These are phyloP conservation scores for Mediolabrus comicus DNA, from an alignment of 108 stramenopile species.

Conservation along the genomic window DNA sequence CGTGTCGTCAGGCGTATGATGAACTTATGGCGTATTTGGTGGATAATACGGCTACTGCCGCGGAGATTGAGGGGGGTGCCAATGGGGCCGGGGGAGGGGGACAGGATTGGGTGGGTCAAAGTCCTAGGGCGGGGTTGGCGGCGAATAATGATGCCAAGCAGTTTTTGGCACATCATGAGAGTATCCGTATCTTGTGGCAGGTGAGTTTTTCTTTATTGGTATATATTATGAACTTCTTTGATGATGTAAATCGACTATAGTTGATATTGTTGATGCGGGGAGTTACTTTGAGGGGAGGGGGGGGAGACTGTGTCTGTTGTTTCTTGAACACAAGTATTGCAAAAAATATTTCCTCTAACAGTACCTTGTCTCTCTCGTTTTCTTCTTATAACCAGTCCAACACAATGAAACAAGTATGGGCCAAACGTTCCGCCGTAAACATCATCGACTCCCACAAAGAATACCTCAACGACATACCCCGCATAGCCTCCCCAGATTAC, in stretches of 20 bases:
- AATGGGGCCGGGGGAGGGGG: conserved; percentile 26
- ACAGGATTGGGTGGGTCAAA: conserved; percentile 88
- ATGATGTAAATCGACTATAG: no score
- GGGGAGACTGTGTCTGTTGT: no score
- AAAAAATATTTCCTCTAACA: no score
- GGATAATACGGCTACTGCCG: conserved; percentile 61
- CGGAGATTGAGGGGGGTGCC: conserved; percentile 18
- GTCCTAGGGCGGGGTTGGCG: conserved; percentile 74
- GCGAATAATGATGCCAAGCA: conserved; percentile 85
- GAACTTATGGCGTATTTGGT: conserved; percentile 53
- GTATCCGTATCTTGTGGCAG: conserved; percentile 82
- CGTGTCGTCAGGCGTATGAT: conserved; percentile 69
- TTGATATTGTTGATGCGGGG: no score
- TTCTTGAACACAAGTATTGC: neutral
- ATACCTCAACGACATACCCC: conserved; percentile 76
- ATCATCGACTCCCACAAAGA: conserved; percentile 89
- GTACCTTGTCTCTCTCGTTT: neutral
- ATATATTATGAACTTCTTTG: neutral
- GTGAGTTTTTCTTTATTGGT: conserved; percentile 50
- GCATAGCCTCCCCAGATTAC: conserved; percentile 78
- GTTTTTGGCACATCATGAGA: conserved; percentile 75
- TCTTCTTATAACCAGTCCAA: conserved; percentile 12
- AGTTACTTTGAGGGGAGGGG: no score
- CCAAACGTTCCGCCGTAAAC: conserved; percentile 73
- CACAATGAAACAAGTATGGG: conserved; percentile 64